Percentiles rank a stretch among this genome's conserved stretches.
These are phyloP conservation scores for Lyophyllum atratum DNA, from an alignment of 768 basidiomycete species.

Conservation along the genomic window DNA sequence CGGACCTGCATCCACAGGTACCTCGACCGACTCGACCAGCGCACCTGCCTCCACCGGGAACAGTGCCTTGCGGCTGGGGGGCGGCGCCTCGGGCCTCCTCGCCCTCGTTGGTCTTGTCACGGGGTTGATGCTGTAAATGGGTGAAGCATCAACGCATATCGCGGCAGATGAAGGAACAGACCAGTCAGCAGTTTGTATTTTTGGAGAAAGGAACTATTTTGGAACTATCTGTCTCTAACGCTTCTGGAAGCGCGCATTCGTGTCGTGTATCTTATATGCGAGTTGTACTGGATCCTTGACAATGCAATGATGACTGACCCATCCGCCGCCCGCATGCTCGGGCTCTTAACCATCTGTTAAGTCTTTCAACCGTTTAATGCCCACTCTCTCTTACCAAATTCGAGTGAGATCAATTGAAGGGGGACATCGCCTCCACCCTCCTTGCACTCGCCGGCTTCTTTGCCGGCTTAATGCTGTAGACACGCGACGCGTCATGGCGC, in stretches of 20 bases:
- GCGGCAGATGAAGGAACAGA: neutral
- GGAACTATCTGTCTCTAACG: neutral
- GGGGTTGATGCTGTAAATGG: constrained; percentile 31
- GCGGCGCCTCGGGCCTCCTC: constrained; percentile 35
- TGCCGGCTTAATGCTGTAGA: neutral
- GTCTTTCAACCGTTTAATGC: too few species aligned
- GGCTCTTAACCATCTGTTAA: too few species aligned
- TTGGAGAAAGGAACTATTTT: neutral
- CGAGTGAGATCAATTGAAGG: too few species aligned
- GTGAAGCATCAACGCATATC: neutral
- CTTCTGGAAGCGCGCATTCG: neutral
- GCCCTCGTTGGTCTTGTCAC: constrained; percentile 32
- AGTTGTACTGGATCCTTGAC: constrained; percentile 7
- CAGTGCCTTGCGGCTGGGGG: constrained; percentile 24
- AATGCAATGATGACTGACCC: constrained; percentile 4
- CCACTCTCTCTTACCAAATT: too few species aligned
- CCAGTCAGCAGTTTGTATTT: neutral
- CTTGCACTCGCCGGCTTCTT: neutral
- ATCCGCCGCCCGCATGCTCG: too few species aligned
- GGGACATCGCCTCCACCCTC: neutral
- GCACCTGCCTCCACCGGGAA: neutral
- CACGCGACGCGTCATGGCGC: too few species aligned
- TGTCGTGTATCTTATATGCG: neutral
- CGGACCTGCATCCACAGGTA: neutral
- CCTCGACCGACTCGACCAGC: neutral